Base-by-base conservation (phyloP, 1,284 basidiomycete genomes). In the Volvariella volvacea region DNA sequence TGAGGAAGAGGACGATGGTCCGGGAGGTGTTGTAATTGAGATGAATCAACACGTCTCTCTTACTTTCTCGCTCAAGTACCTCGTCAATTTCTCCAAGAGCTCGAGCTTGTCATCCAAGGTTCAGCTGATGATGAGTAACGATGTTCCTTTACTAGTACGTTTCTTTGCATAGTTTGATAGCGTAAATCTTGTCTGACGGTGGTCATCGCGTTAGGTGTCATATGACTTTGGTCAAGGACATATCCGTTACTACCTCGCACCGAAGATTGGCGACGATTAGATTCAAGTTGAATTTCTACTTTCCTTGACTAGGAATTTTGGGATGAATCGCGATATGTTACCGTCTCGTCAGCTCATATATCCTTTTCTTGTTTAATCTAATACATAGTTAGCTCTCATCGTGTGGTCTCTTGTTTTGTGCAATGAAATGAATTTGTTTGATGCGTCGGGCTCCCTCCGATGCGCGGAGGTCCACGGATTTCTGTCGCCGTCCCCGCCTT, bases 11-110 rank as follows among this genome's bases (percentile, higher is more conserved):
- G 74, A 74, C 16, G 56, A 67, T 3, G 64, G 65, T 12, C 51
- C 58, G 1, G 60, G 64, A 6, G 76, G 71, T 41, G 86, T 95
- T 44, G 66, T 70, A 50, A 90, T 97, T 59, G 82, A 89, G 65
- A 85, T 95, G 74, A 90, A 92, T 60, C 85, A 89, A 64, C 83
- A 90, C 54, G 95, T 99, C 52, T 84, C 83, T 33, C 74, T 99
- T 45, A 98, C 93, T 1, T 99, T 99, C 71, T 92, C 89, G 30
- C 76, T 98, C 59, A 98, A 99, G 67, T 99, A 99, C 68, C 82
- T 99, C 22, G 82, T 88, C 64, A 97, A 97, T 73, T 99, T 99
- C 64, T 83, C 92, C 48, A 99, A 98, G 76, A 92, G 89, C 50
- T 74, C 88, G 0, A 77, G 84, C 15, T 69, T 99, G 31, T 79